Conservation (phyloP, 306 rosid genomes). For the Prunus armeniaca region DNA sequence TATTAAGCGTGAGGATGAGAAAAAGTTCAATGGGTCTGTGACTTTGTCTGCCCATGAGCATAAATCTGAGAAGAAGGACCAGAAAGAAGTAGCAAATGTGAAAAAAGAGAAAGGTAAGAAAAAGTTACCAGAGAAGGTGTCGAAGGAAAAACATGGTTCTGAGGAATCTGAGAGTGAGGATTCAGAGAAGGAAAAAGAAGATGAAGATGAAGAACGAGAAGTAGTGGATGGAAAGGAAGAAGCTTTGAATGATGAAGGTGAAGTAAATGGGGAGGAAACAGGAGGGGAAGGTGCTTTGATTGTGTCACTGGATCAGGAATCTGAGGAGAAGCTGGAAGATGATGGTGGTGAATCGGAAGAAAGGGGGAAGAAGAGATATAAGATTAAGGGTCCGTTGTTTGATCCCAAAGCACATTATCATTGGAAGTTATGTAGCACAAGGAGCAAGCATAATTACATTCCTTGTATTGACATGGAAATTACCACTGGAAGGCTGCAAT, state of each 20-base stretch:
- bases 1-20: conserved; percentile 28
- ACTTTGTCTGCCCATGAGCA: conserved; percentile 23
- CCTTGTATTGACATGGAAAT: conserved; percentile 86
- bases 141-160: conserved; percentile 20
- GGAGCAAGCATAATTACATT: conserved; percentile 89
- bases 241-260: conserved; percentile 34
- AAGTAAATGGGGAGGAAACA: conserved; percentile 26
- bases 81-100: conserved; percentile 33
- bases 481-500: conserved; percentile 54
- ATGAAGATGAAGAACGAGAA: conserved; percentile 45
- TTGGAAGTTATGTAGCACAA: conserved; percentile 74
- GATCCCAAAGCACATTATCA: conserved; percentile 64
- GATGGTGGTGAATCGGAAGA: conserved; percentile 35
- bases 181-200: conserved; percentile 31
- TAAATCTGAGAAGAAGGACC: conserved; percentile 36
- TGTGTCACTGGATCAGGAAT: conserved; percentile 53
- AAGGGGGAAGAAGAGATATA: conserved; percentile 32
- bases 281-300: conserved; percentile 37
- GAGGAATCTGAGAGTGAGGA: conserved; percentile 38
- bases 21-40: conserved; percentile 37
- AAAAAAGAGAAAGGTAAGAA: conserved; percentile 38
- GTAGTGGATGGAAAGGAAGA: conserved; percentile 46
- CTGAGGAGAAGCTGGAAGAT: conserved; percentile 39
- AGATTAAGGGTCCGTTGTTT: conserved; percentile 75
- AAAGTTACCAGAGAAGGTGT: conserved; percentile 24